Percentiles rank a stretch among this genome's conserved stretches.
Conservation (phyloP, 1,284 basidiomycete species). For the Moesziomyces aphidis region DNA sequence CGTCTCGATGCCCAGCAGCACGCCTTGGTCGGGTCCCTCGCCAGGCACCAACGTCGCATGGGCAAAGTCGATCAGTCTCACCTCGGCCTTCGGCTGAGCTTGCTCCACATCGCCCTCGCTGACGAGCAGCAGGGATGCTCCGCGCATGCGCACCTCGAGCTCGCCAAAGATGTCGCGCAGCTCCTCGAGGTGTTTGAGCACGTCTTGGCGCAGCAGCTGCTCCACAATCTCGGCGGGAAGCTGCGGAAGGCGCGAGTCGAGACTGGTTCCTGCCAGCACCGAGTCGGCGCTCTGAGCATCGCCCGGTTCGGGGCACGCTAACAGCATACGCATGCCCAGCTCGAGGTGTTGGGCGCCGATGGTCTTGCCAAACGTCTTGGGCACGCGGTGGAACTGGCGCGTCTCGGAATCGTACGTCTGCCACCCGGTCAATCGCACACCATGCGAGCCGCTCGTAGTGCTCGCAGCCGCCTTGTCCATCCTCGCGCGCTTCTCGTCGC, state of each 20-base stretch:
- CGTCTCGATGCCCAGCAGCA: conserved; percentile 79
- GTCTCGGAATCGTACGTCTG: conserved; percentile 72
- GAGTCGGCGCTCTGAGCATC: conserved; percentile 33
- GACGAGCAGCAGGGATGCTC: conserved; percentile 81
- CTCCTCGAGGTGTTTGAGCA: conserved; percentile 71
- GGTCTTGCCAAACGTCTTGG: conserved; percentile 84
- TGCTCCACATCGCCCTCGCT: conserved; percentile 78
- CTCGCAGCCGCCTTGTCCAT: conserved; percentile 80
- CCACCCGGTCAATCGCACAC: conserved; percentile 86
- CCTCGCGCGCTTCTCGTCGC: conserved; percentile 79
- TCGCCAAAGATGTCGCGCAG: conserved; percentile 73
- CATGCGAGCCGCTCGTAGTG: conserved; percentile 81
- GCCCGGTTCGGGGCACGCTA: conserved; percentile 72
- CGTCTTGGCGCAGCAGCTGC: conserved; percentile 51
- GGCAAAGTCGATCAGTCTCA: conserved; percentile 93
- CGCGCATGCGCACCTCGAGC: conserved; percentile 83
- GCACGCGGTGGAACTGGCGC: conserved; percentile 72
- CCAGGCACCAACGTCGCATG: conserved; percentile 81
- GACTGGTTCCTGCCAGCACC: conserved; percentile 15
- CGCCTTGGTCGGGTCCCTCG: conserved; percentile 81
- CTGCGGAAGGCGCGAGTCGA: conserved; percentile 59
- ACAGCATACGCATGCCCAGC: conserved; percentile 81
- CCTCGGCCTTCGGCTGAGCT: conserved; percentile 25
- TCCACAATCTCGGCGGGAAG: conserved; percentile 66
- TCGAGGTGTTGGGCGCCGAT: conserved; percentile 77